Base-by-base conservation (phyloP, 352 stramenopile species). In the Phytopythium sindhum region DNA sequence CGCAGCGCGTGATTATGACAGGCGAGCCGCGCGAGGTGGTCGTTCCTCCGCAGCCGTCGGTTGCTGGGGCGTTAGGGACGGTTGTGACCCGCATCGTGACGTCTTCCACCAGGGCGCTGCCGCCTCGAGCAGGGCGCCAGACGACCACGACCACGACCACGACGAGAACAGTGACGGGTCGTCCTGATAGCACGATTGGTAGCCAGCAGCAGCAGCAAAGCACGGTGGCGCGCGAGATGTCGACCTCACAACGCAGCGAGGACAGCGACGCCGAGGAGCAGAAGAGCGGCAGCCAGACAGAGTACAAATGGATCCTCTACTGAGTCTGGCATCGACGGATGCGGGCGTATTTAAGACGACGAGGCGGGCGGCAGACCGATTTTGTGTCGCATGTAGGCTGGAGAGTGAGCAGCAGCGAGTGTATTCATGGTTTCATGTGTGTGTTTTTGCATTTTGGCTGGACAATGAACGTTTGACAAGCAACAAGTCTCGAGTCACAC, bases 231-330 rank as follows among this genome's bases (percentile, higher is more conserved):
- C 54, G 54, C 5, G 23, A 39, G 54, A 26, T 23, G 31, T 52
- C 23, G 55, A 33, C 29, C 31, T 19, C 12, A 8, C 29, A 37
- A 14, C 29, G 52, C 52, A 47, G 35, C 24, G 26, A 37, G 17
- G 26, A 17, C 33, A 39, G 39, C 24, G 53, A 59, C 11, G 4
- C 53, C 15, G 55, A 61, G 23, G 55, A 61, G 37, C 37, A 61
- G 8, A 61, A 61, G 55, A 37, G 39, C 37, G 29, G 29, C 37
- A 41, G 7, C 26, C 23, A 51, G 23, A 7, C 23, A 2, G 37
- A 61, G 23, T 52, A 52, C 39, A 51, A 41, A 24, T 52, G 37
- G 55, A 52, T 61, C 55, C 39, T 61, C 19, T 61, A 61, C n/a
- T 51, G 55, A 50, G 37, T n/a, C 53, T 23, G 29, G 8, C 24